Percentiles rank a stretch among this genome's conserved stretches.
Evolutionary conservation across 2,329 filamentous ascomycete species (phyloP).

Genomic region (Colletotrichum destructivum): DNA sequence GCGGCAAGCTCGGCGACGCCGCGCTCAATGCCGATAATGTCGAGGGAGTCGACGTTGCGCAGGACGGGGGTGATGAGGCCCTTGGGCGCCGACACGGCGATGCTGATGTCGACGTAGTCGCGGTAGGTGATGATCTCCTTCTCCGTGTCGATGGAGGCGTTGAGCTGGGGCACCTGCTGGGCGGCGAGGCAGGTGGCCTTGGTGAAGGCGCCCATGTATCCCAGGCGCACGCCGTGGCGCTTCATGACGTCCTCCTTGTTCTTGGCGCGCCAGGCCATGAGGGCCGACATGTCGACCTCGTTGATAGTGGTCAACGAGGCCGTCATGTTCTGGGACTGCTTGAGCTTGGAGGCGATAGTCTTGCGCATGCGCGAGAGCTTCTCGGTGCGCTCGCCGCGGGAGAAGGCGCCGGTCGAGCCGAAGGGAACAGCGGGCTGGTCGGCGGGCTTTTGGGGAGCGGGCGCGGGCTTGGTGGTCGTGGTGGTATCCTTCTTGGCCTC

Average conservation of each 20-base stretch:
- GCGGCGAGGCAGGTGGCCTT: slow-evolving; percentile 79
- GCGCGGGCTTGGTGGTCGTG: slow-evolving; percentile 28
- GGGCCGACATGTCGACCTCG: slow-evolving; percentile 68
- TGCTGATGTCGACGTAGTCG: slow-evolving; percentile 81
- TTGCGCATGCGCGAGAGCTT: slow-evolving; percentile 78
- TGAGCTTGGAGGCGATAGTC: slow-evolving; percentile 79
- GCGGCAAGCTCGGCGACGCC: slow-evolving; percentile 76
- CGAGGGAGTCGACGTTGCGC: slow-evolving; percentile 72
- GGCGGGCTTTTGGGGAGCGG: slow-evolving; percentile 15
- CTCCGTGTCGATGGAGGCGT: slow-evolving; percentile 71
- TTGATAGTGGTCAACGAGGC: slow-evolving; percentile 78
- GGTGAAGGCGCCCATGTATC: slow-evolving; percentile 83
- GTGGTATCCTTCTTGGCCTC: slow-evolving; percentile 22
- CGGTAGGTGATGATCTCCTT: slow-evolving; percentile 71
- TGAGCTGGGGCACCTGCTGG: slow-evolving; percentile 78
- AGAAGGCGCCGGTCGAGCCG: slow-evolving; percentile 32
- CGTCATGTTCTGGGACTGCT: slow-evolving; percentile 77
- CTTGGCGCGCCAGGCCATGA: slow-evolving; percentile 75
- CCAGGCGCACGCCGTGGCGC: slow-evolving; percentile 61
- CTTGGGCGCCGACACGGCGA: slow-evolving; percentile 79
- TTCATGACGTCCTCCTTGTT: slow-evolving; percentile 69
- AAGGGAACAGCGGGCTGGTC: slow-evolving; percentile 21
- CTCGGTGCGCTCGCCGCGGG: slow-evolving; percentile 43
- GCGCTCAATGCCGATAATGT: slow-evolving; percentile 57
- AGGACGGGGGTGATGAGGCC: slow-evolving; percentile 84